These are phyloP conservation scores for Alternaria postmessia DNA, from an alignment of 2,329 filamentous ascomycete species.

Conservation along the genomic window DNA sequence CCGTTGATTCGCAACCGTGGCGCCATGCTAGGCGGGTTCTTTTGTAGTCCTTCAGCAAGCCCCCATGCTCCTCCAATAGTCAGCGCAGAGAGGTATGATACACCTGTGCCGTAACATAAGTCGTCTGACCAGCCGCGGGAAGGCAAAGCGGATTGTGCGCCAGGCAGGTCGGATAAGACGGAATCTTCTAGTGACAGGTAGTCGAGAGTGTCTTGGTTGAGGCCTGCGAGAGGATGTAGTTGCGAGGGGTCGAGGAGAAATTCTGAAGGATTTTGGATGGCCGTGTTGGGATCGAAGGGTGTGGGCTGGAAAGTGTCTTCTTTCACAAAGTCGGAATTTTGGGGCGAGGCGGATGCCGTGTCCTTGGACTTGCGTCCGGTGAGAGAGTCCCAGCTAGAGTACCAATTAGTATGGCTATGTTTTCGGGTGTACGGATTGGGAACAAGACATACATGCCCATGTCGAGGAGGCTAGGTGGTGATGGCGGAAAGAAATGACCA, in stretches of 20 bases:
- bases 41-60: constrained; percentile 84
- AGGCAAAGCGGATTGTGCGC: constrained; percentile 85
- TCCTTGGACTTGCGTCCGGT: constrained; percentile 65
- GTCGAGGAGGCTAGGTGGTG: constrained; percentile 27
- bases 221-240: constrained; percentile 90
- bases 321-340: constrained; percentile 46
- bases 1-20: constrained; percentile 94
- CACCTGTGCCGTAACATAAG: constrained; percentile 95
- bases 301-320: constrained; percentile 61
- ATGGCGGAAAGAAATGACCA: constrained; percentile 25
- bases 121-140: constrained; percentile 98
- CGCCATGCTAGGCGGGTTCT: constrained; percentile 72
- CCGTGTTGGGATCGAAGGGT: constrained; percentile 74
- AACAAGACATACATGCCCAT: constrained; percentile 47
- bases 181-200: constrained; percentile 96
- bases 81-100: constrained; percentile 90
- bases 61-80: constrained; percentile 91
- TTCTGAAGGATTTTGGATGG: constrained; percentile 78
- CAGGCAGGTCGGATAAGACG: constrained; percentile 83
- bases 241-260: constrained; percentile 91
- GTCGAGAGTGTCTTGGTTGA: constrained; percentile 92
- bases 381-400: constrained; percentile 61
- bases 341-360: constrained; percentile 53
- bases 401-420: constrained; percentile 8
- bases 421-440: not conserved